Evolutionary conservation across 805 yeast genomes (phyloP).

Genomic region (Spencermartinsiella europaea): DNA sequence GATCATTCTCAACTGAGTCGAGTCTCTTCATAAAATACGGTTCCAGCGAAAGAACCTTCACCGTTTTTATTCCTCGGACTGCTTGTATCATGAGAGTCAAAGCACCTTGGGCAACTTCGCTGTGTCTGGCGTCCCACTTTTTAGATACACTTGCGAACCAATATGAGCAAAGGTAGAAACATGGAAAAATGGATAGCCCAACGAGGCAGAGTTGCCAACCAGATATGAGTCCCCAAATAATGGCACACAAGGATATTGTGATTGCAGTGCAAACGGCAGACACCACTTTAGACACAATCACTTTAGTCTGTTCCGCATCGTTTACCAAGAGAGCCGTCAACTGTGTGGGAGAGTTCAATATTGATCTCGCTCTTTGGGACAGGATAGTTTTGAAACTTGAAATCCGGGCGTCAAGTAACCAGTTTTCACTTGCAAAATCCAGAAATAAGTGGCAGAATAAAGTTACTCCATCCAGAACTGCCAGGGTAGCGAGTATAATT

Average conservation of each 20-base stretch:
- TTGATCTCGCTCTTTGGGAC: conserved; percentile 40
- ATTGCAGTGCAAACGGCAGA: conserved; percentile 49
- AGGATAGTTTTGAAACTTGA: conserved; percentile 45
- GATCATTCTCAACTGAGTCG: conserved; percentile 23
- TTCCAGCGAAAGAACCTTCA: conserved; percentile 52
- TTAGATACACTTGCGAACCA: conserved; percentile 49
- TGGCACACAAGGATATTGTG: conserved; percentile 53
- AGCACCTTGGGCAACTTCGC: conserved; percentile 20
- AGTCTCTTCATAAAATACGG: conserved; percentile 42
- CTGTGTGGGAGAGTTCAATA: conserved; percentile 34
- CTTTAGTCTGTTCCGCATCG: conserved; percentile 74
- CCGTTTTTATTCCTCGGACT: conserved; percentile 55
- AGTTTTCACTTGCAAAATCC: conserved; percentile 57
- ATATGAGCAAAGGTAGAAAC: conserved; percentile 48
- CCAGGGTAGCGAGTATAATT: conserved; percentile 53
- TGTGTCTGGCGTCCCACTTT: conserved; percentile 51
- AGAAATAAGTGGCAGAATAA: conserved; percentile 47
- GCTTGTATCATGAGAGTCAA: conserved; percentile 41
- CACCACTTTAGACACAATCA: conserved; percentile 57
- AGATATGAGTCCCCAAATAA: conserved; percentile 66
- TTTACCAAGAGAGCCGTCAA: conserved; percentile 66
- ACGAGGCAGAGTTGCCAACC: conserved; percentile 90
- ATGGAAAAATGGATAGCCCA: conserved; percentile 70
- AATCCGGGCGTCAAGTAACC: conserved; percentile 55
- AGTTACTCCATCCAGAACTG: conserved; percentile 56